Evolutionary conservation across 1,284 basidiomycete species (phyloP).

Genomic region (Microbotryomycetes sp.): DNA sequence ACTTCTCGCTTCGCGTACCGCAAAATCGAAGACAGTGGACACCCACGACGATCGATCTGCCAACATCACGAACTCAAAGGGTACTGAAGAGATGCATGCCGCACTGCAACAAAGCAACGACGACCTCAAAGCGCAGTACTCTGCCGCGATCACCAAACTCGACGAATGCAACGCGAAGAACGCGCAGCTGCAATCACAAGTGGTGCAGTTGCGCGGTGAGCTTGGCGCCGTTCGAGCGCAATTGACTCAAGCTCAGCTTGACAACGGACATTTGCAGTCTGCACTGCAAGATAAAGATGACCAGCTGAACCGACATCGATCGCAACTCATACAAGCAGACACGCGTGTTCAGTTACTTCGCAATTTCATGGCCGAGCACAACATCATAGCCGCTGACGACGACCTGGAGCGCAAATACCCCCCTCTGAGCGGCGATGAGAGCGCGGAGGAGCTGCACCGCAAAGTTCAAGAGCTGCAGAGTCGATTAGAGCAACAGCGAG

Average conservation of each 20-base stretch:
- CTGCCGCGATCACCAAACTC: constrained; percentile 52
- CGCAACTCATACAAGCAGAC: too few relatives aligned
- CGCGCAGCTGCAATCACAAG: constrained; percentile 60
- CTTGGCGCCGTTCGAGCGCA: constrained; percentile 70
- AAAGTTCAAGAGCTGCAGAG: constrained; percentile 66
- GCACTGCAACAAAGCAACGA: constrained; percentile 69
- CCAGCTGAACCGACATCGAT: too few relatives aligned
- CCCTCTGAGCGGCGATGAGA: constrained; percentile 40
- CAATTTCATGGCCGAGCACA: constrained; percentile 82
- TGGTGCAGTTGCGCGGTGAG: constrained; percentile 65
- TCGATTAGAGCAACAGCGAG: constrained; percentile 51
- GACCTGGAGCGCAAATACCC: constrained; percentile 56
- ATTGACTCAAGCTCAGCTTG: constrained; percentile 62
- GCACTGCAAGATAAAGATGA: too few relatives aligned
- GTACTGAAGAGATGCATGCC: constrained; percentile 57
- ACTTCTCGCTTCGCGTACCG: constrained; percentile 52
- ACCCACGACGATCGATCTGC: not conserved
- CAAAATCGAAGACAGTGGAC: constrained; percentile 1
- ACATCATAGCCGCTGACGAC: constrained; percentile 57
- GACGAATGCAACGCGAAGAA: not conserved
- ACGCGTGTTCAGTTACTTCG: constrained; percentile 75
- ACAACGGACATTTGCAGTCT: constrained; percentile 55
- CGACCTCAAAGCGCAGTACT: constrained; percentile 64
- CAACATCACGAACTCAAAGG: too few relatives aligned
- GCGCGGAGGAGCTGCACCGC: constrained; percentile 63